Conservation (phyloP, 306 rosid genomes). For the Dicorynia guianensis region DNA sequence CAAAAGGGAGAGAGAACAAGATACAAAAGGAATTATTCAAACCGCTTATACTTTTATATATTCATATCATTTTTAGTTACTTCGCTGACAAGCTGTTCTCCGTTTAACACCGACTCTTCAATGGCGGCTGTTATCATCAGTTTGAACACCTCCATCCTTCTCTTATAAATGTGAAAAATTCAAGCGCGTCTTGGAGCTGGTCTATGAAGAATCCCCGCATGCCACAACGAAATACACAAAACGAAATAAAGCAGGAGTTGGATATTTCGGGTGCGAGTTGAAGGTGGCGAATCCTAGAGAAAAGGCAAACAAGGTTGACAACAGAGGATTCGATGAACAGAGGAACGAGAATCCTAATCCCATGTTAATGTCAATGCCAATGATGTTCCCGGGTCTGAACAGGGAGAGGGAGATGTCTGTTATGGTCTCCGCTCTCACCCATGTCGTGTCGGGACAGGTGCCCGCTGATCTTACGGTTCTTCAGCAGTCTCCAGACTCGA, state of each 20-base stretch:
- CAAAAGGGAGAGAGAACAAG: background rate
- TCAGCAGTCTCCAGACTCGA: background rate
- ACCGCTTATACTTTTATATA: background rate
- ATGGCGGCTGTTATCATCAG: background rate
- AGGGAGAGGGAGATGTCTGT: constrained; percentile 60
- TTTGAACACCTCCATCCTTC: background rate
- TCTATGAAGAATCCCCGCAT: constrained; percentile 14
- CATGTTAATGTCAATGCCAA: constrained; percentile 22
- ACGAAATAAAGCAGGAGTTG: background rate
- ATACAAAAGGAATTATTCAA: background rate
- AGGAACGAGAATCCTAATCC: background rate
- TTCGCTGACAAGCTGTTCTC: background rate
- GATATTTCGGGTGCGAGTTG: background rate
- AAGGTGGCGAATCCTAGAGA: constrained; percentile 42
- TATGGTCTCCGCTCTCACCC: constrained; percentile 58
- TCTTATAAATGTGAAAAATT: background rate
- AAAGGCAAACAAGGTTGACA: constrained; percentile 15
- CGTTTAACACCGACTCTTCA: constrained; percentile 5
- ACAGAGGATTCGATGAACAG: background rate
- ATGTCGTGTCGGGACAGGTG: constrained; percentile 45
- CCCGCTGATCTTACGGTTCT: background rate
- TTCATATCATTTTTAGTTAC: background rate
- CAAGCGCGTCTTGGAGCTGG: background rate
- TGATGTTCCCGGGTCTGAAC: constrained; percentile 39
- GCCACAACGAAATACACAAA: background rate